phyloP scores from a whole-genome alignment of 371 early-diverging fungal genomes.

The Neoconidiobolus thromboides region DNA sequence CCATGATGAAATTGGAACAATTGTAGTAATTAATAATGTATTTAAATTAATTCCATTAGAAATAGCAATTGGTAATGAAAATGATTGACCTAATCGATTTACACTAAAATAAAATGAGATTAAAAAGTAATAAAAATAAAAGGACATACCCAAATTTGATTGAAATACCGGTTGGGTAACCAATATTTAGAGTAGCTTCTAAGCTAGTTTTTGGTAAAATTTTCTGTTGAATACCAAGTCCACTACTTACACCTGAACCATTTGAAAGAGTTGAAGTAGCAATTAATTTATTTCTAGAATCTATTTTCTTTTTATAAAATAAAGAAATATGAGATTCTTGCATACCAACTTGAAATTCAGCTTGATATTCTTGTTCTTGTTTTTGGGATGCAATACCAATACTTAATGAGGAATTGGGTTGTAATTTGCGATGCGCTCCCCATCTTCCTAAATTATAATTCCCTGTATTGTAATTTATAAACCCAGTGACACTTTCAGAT shows the following conservation, averaged over 20 bases:
- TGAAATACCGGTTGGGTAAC: slow-evolving; percentile 44
- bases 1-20: not conserved
- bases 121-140: not conserved
- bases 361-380: slow-evolving; percentile 25
- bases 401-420: slow-evolving; percentile 33
- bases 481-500: slow-evolving; percentile 40
- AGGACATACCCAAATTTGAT: slow-evolving; percentile 39
- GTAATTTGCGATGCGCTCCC: slow-evolving; percentile 27
- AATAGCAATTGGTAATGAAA: slow-evolving; percentile 53
- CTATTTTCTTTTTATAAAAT: slow-evolving; percentile 21
- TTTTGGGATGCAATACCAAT: slow-evolving; percentile 32
- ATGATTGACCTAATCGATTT: slow-evolving; percentile 62
- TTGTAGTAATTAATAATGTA: not conserved
- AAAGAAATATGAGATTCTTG: slow-evolving; percentile 23
- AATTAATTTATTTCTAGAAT: slow-evolving; percentile 15
- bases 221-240: slow-evolving; percentile 36
- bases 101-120: slow-evolving; percentile 21
- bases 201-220: slow-evolving; percentile 42
- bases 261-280: slow-evolving; percentile 23
- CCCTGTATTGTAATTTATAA: slow-evolving; percentile 56
- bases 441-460: slow-evolving; percentile 44
- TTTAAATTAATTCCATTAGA: not conserved
- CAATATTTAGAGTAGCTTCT: slow-evolving; percentile 58
- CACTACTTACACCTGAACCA: slow-evolving; percentile 23
- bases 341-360: slow-evolving; percentile 36